Evolutionary conservation across 2,329 filamentous ascomycete species (phyloP), one percentile per base, ranked within the genome.

Genomic region (Aspergillus sp.): DNA sequence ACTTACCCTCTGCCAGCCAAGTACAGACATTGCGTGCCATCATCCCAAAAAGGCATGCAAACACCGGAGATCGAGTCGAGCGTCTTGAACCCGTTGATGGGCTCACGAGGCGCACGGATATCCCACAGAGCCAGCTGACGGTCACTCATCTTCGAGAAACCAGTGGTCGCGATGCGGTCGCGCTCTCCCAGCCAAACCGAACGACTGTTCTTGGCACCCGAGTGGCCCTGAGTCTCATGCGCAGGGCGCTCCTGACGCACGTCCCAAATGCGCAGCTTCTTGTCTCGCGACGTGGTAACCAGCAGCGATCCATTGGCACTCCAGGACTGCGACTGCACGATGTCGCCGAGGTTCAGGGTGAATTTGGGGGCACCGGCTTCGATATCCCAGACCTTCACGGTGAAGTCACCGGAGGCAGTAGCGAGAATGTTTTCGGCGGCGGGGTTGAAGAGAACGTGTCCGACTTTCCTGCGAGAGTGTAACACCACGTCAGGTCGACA

Each of bases 21-120:
- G 78, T 97, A 99, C 72, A 99, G 82, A 75, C 92, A 96, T 80
- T 95, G 92, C 55, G 91, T 96, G 62, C 93, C 92, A 62, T 98
- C 94, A 75, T 99, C 95, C 95, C 95, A 99, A 85, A 99, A 98
- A 32, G 95, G 95, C 91, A 99, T 97, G 84, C 92, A 96, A 61
- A 99, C 93, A 75, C 95, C 95, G 50, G 94, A 97, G 71, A 96
- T 96, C 51, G 92, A 96, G 78, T 99, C 95, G 52, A 99, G 85
- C 67, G 90, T 90, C 69, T 86, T 88, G 80, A 97, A 97, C 16
- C 92, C 93, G 54, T 91, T 92, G 69, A 98, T 89, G 52, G 95
- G 95, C 70, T 96, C 89, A 39, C 76, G 79, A 18, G 87, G 86
- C 65, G 87, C 89, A 68, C 93, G 90, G 52, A 92, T 87, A 81